These are phyloP conservation scores for Grigorovia yakushimaensis DNA, from an alignment of 805 yeast genomes.

Conservation along the genomic window DNA sequence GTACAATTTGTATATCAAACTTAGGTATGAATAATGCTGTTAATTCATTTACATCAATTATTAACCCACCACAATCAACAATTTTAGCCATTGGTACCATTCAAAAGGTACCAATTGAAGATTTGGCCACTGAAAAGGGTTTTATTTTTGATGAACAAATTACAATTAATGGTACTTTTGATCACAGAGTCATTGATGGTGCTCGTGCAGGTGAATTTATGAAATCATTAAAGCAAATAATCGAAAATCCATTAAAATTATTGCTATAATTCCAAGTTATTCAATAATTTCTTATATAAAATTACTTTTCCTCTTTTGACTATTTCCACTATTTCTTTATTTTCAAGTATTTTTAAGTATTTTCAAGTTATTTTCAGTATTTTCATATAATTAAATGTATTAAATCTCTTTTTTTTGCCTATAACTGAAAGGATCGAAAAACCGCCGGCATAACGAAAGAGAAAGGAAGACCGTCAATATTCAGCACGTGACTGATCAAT, in stretches of 20 bases:
- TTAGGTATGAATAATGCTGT: constrained; percentile 98
- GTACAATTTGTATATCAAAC: constrained; percentile 96
- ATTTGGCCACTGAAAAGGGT: constrained; percentile 82
- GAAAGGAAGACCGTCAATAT: too few species aligned
- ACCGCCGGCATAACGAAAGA: too few species aligned
- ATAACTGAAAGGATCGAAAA: too few species aligned
- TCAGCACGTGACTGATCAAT: too few species aligned
- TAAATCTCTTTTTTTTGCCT: too few species aligned
- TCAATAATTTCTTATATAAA: neutral
- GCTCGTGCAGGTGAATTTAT: constrained; percentile 97
- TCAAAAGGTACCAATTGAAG: constrained; percentile 87
- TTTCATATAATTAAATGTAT: too few species aligned
- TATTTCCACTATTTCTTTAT: too few species aligned
- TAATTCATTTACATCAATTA: constrained; percentile 84
- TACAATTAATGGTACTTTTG: constrained; percentile 92
- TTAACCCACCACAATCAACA: constrained; percentile 95
- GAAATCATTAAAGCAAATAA: constrained; percentile 78
- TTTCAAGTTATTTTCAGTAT: too few species aligned
- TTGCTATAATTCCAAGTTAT: constrained; percentile 43
- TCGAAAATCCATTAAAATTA: constrained; percentile 94
- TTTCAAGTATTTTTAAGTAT: too few species aligned
- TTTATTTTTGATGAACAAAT: constrained; percentile 86
- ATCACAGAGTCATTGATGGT: constrained; percentile 96
- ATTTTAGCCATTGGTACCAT: constrained; percentile 92
- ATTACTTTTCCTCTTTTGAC: neutral